Evolutionary conservation across 75 land plant genomes (phyloP).

Genomic region (Selaginella tamariscina): DNA sequence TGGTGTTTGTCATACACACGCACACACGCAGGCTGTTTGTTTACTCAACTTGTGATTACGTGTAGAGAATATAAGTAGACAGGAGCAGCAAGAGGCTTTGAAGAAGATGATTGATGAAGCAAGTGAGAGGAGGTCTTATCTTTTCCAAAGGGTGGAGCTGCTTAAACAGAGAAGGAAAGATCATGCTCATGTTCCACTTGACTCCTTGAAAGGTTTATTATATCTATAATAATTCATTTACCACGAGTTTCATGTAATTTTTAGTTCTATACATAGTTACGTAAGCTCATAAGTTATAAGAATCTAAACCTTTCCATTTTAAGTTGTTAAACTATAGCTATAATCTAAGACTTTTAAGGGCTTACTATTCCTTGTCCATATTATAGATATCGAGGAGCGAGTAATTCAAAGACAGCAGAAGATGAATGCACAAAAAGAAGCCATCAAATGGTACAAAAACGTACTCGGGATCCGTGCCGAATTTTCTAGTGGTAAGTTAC

Average conservation of each 20-base stretch:
- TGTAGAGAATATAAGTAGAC: background rate
- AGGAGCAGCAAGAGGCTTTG: background rate
- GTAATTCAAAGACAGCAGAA: background rate
- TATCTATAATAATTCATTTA: background rate
- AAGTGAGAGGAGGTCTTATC: background rate
- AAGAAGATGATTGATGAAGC: conserved; percentile 11
- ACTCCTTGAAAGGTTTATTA: conserved; percentile 1
- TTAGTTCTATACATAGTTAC: background rate
- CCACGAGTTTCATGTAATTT: background rate
- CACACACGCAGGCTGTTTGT: no score
- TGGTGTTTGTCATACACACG: no score
- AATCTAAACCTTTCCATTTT: background rate
- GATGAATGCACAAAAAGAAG: background rate
- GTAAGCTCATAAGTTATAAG: background rate
- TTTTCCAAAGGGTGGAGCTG: background rate
- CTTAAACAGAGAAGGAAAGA: background rate
- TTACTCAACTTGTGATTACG: background rate
- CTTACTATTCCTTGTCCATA: background rate
- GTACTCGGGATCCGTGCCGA: background rate
- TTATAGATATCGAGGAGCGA: conserved; percentile 4
- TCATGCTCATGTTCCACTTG: background rate
- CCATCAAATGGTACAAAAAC: background rate
- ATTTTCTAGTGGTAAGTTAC: conserved; percentile 9
- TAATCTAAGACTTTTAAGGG: background rate
- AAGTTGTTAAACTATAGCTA: background rate